Conservation (phyloP, 805 yeast genomes). For the Hanseniaspora lachancei region DNA sequence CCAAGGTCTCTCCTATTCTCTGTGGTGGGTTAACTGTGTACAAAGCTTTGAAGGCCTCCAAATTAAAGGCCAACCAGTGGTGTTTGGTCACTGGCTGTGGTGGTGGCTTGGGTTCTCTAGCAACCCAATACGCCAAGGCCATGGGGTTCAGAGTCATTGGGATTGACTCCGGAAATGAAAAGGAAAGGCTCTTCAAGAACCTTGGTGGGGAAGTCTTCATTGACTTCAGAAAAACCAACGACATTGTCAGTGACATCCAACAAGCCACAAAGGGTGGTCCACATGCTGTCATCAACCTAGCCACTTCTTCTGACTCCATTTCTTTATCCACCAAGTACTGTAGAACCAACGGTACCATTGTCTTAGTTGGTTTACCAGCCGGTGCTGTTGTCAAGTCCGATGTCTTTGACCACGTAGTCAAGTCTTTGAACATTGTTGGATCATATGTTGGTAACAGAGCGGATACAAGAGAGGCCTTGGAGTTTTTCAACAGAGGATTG, state of each 20-base stretch:
- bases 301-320: conserved; percentile 56
- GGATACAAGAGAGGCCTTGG: conserved; percentile 63
- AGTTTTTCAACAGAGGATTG: conserved; percentile 55
- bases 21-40: conserved; percentile 55
- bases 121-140: conserved; percentile 46
- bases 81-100: conserved; percentile 49
- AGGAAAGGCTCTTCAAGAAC: conserved; percentile 32
- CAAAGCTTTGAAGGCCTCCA: conserved; percentile 44
- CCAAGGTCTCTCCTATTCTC: conserved; percentile 50
- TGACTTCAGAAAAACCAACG: conserved; percentile 41
- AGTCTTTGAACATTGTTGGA: conserved; percentile 56
- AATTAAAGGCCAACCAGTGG: conserved; percentile 42
- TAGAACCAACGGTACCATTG: conserved; percentile 57
- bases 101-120: conserved; percentile 50
- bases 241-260: conserved; percentile 39
- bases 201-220: conserved; percentile 44
- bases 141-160: conserved; percentile 46
- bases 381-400: conserved; percentile 53
- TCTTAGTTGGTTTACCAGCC: conserved; percentile 64
- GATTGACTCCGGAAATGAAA: conserved; percentile 45
- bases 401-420: conserved; percentile 60
- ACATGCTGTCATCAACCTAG: conserved; percentile 57
- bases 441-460: conserved; percentile 83
- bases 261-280: conserved; percentile 56
- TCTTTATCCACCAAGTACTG: conserved; percentile 42